Base-by-base conservation (phyloP, 2,329 filamentous ascomycete genomes). In the Pestalotiopsis sp. region DNA sequence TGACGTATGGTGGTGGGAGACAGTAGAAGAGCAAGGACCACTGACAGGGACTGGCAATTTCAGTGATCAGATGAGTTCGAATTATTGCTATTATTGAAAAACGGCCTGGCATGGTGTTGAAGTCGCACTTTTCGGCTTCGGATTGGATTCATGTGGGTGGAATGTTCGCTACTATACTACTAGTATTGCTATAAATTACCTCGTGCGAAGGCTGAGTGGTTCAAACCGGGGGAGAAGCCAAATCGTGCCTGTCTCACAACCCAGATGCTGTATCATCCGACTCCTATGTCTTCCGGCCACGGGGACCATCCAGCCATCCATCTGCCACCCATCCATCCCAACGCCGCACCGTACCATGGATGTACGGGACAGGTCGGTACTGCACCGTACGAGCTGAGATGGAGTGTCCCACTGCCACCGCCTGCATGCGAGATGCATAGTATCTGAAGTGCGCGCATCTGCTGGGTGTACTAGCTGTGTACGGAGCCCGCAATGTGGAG, bases 91-190 rank as follows among this genome's bases (percentile, higher is more conserved):
- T 36, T 36, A 36, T 36, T 36, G 31, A 36, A 36, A 36, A 36
- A 36, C 7, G 31, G 31, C 7, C 31, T 39, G 27, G 23, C 25
- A 62, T 36, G 59, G 59, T 62, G n/a, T 62, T 36, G 59, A 11
- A 39, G 25, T 62, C 59, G 59, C 59, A 17, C 17, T 62, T 62
- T 36, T 62, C 59, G 59, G 59, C 14, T 62, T 62, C 59, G 59
- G 25, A 39, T 62, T 36, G 9, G 20, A 36, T 36, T 59, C 57
- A 59, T 23, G 23, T 59, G 23, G 57, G 25, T 38, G 36, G 59
- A 39, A 13, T 36, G 25, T 2, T 9, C 31, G 31, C 31, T 36
- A 36, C 31, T 36, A 36, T 36, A 36, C 31, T 36, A 36, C 31
- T 36, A 9, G 31, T 9, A 36, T 52, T 20, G 45, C 17, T 52